Evolutionary conservation across 1,284 basidiomycete genomes (phyloP), one percentile per base, ranked within the genome.

Genomic region (Volvariella surrecta): DNA sequence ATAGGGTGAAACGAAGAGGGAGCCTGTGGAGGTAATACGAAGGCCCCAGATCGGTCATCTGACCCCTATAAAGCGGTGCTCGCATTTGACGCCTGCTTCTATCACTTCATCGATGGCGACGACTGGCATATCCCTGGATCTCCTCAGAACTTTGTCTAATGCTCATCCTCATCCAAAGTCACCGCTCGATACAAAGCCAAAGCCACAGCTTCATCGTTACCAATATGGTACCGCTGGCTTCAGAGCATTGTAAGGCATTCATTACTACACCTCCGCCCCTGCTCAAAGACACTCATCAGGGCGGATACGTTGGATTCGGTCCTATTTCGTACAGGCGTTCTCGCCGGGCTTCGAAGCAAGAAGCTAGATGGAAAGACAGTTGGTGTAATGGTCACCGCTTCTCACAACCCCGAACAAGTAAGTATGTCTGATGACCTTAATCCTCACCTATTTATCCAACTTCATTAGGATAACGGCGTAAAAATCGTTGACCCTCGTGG

Each of bases 361-460:
- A 84, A 80, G 51, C 70, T 94, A 30, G 83, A 86, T 58, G 94
- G 96, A 39, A 88, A 86, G 60, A 86, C 83, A 28, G 88, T 99
- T 55, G 96, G 96, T 22, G 87, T 99, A 17, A 99, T 99, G 96
- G 86, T 99, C 56, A 99, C 96, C 31, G 96, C 96, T 3, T 96
- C 92, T 18, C 96, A 99, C 66, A 99, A 99, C 62, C 95, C 95
- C 15, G 95, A 95, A 61, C 75, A 82, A 56, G 93, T 94, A 55
- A 52, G 74, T 61, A 39, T 24, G 28, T 42, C 31, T 39, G 18
- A 32, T 40, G 39, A 42, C 30, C 16, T 43, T 4, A 45, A 40
- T 22, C 37, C 15, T 42, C 17, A 6, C 30, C 37, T 45, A 46
- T 35, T 42, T 39, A 32, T 40, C 40, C 48, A 35, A 34, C 21